Evolutionary conservation across 352 stramenopile species (phyloP).

Genomic region (Phytophthora brassicae): DNA sequence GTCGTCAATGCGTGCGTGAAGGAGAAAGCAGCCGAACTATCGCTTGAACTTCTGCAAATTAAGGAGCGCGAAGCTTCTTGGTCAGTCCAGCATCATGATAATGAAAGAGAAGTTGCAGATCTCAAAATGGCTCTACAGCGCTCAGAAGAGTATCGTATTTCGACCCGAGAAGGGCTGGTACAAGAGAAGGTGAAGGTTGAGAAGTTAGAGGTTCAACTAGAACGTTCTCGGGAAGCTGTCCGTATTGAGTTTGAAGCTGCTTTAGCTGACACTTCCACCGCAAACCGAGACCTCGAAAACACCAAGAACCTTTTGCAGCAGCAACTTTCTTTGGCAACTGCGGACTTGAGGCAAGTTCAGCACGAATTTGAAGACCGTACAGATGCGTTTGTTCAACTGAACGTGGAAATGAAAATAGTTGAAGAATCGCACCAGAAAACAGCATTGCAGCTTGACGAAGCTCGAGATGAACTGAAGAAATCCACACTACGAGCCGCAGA

Average conservation of each 20-base stretch:
- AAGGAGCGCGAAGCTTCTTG: slow-evolving; percentile 67
- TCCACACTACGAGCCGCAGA: slow-evolving; percentile 1
- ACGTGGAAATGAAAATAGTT: slow-evolving; percentile 19
- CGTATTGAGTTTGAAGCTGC: slow-evolving; percentile 38
- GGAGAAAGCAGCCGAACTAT: slow-evolving; percentile 43
- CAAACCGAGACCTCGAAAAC: slow-evolving; percentile 28
- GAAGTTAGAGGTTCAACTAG: slow-evolving; percentile 25
- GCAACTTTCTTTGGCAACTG: slow-evolving; percentile 14
- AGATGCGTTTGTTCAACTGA: slow-evolving; percentile 20
- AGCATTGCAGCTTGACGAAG: slow-evolving; percentile 6
- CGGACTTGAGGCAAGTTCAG: slow-evolving; percentile 25
- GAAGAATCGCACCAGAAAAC: slow-evolving; percentile 23
- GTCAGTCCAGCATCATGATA: slow-evolving; percentile 48
- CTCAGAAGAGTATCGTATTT: slow-evolving; percentile 31
- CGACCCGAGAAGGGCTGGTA: slow-evolving; percentile 22
- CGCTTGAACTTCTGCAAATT: slow-evolving; percentile 54
- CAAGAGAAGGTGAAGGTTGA: slow-evolving; percentile 37
- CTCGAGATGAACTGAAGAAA: slow-evolving; percentile 26
- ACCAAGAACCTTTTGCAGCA: slow-evolving; percentile 21
- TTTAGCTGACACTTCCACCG: slow-evolving; percentile 36
- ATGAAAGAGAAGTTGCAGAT: slow-evolving; percentile 37
- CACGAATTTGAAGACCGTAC: slow-evolving; percentile 21
- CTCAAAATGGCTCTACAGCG: slow-evolving; percentile 16
- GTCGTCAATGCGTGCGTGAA: slow-evolving; percentile 40
- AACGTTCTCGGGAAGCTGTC: slow-evolving; percentile 26